A percentile compares a stretch with the other conserved stretches of the same genome.
Evolutionary conservation across 495 filamentous ascomycete genomes (phyloP).

Genomic region (Aspergillus cristatus): DNA sequence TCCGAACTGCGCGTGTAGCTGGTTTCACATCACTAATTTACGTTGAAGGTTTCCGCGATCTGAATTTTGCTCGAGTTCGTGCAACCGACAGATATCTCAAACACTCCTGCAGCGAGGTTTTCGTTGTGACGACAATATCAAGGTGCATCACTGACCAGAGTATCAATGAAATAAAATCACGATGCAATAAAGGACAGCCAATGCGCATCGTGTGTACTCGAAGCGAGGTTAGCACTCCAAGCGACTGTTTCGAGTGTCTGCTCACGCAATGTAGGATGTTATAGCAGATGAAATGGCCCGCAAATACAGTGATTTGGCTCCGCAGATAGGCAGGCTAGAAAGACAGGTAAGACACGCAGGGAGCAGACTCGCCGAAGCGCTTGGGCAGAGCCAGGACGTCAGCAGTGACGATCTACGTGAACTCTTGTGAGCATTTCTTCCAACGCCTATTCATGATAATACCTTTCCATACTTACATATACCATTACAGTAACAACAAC

Average conservation of each 20-base stretch:
- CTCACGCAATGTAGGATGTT: constrained; percentile 8
- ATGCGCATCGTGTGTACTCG: constrained; percentile 17
- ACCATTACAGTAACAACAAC: too few species aligned
- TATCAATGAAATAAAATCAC: constrained; percentile 13
- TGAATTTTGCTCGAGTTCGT: constrained; percentile 21
- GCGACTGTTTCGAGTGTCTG: not conserved
- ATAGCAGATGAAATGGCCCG: constrained; percentile 13
- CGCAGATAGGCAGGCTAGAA: not conserved
- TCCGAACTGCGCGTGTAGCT: too few species aligned
- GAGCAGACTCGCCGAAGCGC: too few species aligned
- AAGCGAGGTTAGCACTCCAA: too few species aligned
- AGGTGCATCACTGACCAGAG: constrained; percentile 14
- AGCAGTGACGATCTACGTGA: not conserved
- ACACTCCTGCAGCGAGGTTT: constrained; percentile 22
- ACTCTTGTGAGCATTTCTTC: not conserved
- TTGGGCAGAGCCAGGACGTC: not conserved
- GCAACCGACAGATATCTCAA: constrained; percentile 20
- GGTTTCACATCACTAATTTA: not conserved
- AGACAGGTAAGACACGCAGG: not conserved
- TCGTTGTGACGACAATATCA: constrained; percentile 17
- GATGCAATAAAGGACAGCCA: constrained; percentile 9
- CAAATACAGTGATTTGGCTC: not conserved
- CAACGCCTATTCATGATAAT: too few species aligned
- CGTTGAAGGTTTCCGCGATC: constrained; percentile 16
- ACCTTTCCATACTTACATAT: too few species aligned